Conservation (phyloP, 78 protist genomes). For the Pigoraptor vietnamica region DNA sequence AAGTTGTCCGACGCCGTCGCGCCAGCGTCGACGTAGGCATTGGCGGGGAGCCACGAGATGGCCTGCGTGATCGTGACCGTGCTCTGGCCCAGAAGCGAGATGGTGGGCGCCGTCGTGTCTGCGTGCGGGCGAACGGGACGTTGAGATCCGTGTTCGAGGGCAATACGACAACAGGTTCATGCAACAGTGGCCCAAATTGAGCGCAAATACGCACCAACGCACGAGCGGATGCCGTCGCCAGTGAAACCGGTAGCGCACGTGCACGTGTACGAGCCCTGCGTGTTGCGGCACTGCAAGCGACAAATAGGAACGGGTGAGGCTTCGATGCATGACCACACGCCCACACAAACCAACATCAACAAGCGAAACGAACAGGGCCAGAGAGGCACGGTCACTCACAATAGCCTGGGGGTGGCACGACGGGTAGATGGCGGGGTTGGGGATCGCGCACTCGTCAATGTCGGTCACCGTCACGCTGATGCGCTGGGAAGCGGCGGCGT, state of each 20-base stretch:
- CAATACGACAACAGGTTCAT: not conserved
- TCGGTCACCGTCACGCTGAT: not conserved
- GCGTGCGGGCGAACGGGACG: not conserved
- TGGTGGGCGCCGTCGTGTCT: not conserved
- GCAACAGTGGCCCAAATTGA: too few species aligned
- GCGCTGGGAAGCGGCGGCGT: not conserved
- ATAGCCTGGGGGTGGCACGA: not conserved
- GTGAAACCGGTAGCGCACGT: not conserved
- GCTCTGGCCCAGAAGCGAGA: not conserved
- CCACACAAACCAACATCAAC: not conserved
- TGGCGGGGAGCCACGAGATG: not conserved
- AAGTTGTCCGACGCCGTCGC: not conserved
- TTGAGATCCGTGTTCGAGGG: too few species aligned
- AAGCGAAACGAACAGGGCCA: too few species aligned
- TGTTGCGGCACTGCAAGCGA: not conserved
- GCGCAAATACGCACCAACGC: not conserved
- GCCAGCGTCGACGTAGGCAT: not conserved
- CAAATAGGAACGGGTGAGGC: too few species aligned
- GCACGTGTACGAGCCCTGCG: not conserved
- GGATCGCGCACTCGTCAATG: not conserved
- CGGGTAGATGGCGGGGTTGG: not conserved
- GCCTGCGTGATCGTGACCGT: not conserved
- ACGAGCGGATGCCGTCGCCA: not conserved
- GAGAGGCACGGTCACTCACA: not conserved
- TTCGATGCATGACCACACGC: not conserved